Evolutionary conservation across 1,284 basidiomycete species (phyloP).

Genomic region (Ustilago shanxiensis): DNA sequence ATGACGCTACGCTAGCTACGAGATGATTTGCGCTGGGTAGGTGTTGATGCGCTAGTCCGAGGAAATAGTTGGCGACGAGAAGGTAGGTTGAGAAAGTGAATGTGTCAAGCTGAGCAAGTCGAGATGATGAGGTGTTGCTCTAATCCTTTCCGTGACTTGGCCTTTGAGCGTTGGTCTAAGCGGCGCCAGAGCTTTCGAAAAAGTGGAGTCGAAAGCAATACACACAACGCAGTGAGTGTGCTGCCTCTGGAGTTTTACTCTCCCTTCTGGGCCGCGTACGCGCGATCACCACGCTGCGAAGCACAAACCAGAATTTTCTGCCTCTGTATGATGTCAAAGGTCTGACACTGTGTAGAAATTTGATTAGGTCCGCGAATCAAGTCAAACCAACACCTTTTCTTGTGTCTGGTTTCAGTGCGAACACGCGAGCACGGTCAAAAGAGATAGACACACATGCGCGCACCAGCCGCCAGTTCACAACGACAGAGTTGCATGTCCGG

Average conservation of each 20-base stretch:
- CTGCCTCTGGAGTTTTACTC: slow-evolving; percentile 1
- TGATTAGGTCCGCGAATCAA: too few species aligned
- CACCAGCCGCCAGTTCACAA: background rate
- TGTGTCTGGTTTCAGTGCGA: background rate
- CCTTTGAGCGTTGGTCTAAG: slow-evolving; percentile 33
- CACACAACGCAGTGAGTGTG: slow-evolving; percentile 7
- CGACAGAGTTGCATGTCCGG: too few species aligned
- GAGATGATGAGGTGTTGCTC: slow-evolving; percentile 25
- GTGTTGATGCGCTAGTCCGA: background rate
- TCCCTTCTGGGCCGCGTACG: slow-evolving; percentile 25
- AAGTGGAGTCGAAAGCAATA: slow-evolving; percentile 36
- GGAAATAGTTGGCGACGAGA: background rate
- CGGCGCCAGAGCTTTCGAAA: slow-evolving; percentile 9
- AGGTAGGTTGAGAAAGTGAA: background rate
- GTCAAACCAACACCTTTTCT: background rate
- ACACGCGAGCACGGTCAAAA: background rate
- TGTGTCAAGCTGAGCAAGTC: slow-evolving; percentile 12
- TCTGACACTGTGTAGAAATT: background rate
- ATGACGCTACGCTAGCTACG: background rate
- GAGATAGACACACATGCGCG: background rate
- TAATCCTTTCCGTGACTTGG: background rate
- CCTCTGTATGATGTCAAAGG: background rate
- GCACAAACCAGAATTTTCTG: background rate
- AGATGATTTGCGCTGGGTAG: background rate
- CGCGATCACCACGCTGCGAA: slow-evolving; percentile 37